Percentiles rank a stretch among this genome's conserved stretches.
phyloP scores from a whole-genome alignment of 495 filamentous ascomycete species.

The Penicillium flavigenum region DNA sequence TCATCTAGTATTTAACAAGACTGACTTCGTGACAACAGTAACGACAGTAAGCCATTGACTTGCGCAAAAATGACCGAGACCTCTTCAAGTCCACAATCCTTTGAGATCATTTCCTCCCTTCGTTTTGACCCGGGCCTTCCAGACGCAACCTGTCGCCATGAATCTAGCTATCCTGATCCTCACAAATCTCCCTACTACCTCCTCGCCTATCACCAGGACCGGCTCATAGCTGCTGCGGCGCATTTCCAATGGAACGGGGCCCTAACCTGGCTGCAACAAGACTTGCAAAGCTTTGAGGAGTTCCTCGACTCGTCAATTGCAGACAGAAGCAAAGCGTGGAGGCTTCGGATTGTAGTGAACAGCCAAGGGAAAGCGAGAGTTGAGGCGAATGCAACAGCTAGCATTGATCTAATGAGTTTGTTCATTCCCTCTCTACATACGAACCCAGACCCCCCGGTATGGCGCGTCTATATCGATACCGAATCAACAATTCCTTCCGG shows the following conservation, averaged over 20 bases:
- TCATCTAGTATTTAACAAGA: neutral
- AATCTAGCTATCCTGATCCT: conserved; percentile 41
- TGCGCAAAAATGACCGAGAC: conserved; percentile 13
- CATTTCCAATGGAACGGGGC: conserved; percentile 61
- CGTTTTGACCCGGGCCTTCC: conserved; percentile 69
- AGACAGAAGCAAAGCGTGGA: conserved; percentile 40
- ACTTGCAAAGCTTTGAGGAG: conserved; percentile 25
- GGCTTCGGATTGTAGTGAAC: conserved; percentile 56
- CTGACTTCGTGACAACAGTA: conserved; percentile 10
- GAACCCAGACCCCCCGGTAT: conserved; percentile 21
- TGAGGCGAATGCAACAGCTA: conserved; percentile 49
- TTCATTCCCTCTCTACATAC: conserved; percentile 45
- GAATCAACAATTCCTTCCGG: conserved; percentile 51
- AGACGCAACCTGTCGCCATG: conserved; percentile 33
- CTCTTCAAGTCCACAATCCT: conserved; percentile 23
- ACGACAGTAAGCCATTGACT: neutral
- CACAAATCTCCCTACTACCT: conserved; percentile 75
- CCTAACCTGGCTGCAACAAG: conserved; percentile 32
- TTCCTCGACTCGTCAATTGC: conserved; percentile 40
- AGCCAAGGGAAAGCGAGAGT: conserved; percentile 48
- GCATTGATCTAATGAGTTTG: conserved; percentile 51
- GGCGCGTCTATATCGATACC: conserved; percentile 58
- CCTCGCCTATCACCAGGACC: conserved; percentile 76
- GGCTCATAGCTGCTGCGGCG: conserved; percentile 69
- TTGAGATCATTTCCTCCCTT: conserved; percentile 70